A percentile compares a stretch with the other conserved stretches of the same genome.
Evolutionary conservation across 2,329 filamentous ascomycete genomes (phyloP).

Genomic region (Pyrenophora tritici-repentis): DNA sequence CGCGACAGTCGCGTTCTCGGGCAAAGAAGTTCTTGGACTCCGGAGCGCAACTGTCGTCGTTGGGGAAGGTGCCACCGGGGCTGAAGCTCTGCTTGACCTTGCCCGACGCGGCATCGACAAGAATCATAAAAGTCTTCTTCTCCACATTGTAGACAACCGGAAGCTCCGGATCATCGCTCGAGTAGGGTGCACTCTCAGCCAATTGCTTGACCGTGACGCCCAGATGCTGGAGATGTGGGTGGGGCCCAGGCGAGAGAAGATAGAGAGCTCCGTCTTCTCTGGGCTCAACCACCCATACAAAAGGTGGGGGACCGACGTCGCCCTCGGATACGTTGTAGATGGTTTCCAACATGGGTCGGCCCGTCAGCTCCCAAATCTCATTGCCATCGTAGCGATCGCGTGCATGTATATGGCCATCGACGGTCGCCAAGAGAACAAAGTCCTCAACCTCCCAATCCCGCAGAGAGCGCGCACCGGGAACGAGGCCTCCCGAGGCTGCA

Average conservation of each 20-base stretch:
- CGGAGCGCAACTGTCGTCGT: conserved; percentile 76
- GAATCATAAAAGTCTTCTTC: conserved; percentile 88
- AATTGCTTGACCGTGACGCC: conserved; percentile 81
- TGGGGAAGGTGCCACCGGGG: conserved; percentile 69
- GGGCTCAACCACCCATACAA: conserved; percentile 94
- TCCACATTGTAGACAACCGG: conserved; percentile 87
- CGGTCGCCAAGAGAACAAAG: conserved; percentile 99
- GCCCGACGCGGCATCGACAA: conserved; percentile 84
- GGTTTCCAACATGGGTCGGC: conserved; percentile 89
- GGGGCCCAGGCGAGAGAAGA: conserved; percentile 74
- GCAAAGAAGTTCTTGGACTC: conserved; percentile 56
- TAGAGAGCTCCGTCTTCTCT: conserved; percentile 85
- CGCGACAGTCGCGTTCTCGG: conserved; percentile 68
- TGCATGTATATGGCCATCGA: conserved; percentile 95
- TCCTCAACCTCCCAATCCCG: conserved; percentile 99
- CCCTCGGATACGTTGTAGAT: conserved; percentile 66
- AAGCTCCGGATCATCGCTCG: conserved; percentile 66
- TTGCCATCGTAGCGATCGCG: conserved; percentile 85
- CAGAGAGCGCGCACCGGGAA: conserved; percentile 87
- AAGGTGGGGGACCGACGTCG: conserved; percentile 62
- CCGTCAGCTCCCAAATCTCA: conserved; percentile 83
- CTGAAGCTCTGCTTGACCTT: conserved; percentile 84
- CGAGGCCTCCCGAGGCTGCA: conserved; percentile 53
- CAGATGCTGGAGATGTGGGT: conserved; percentile 65
- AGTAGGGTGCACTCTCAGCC: conserved; percentile 81